Evolutionary conservation across 148 eudicot species (phyloP).

Genomic region (Camellia granthamiana): DNA sequence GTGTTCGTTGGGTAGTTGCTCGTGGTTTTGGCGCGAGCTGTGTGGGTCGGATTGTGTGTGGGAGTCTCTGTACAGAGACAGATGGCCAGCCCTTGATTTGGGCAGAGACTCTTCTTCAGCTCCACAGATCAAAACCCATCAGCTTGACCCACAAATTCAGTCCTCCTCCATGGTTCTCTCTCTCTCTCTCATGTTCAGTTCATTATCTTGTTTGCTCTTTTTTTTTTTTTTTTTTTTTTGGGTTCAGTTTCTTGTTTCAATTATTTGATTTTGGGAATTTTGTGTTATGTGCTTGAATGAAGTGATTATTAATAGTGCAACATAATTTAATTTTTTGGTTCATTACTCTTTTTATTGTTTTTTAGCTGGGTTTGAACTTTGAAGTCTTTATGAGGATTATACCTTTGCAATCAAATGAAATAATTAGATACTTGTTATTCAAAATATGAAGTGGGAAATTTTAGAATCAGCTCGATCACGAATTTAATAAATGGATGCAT

Average conservation of each 20-base stretch:
- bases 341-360: background rate
- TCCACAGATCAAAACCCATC: conserved; percentile 17
- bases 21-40: conserved; percentile 67
- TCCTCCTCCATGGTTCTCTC: conserved; percentile 24
- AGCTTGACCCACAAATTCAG: conserved; percentile 18
- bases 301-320: background rate
- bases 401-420: background rate
- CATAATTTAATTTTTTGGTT: background rate
- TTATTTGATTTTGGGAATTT: background rate
- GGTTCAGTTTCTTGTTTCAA: background rate
- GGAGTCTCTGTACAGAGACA: conserved; percentile 43
- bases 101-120: conserved; percentile 21
- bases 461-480: background rate
- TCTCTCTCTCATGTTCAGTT: background rate
- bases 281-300: background rate
- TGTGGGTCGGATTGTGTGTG: conserved; percentile 72
- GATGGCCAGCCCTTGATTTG: conserved; percentile 58
- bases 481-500: background rate
- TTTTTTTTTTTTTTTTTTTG: too few relatives aligned
- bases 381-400: background rate
- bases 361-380: background rate
- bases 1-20: conserved; percentile 73
- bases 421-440: too few relatives aligned
- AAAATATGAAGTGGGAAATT: background rate
- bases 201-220: background rate